Evolutionary conservation across 2,329 filamentous ascomycete species (phyloP).

Genomic region (Cladosporium sp.): DNA sequence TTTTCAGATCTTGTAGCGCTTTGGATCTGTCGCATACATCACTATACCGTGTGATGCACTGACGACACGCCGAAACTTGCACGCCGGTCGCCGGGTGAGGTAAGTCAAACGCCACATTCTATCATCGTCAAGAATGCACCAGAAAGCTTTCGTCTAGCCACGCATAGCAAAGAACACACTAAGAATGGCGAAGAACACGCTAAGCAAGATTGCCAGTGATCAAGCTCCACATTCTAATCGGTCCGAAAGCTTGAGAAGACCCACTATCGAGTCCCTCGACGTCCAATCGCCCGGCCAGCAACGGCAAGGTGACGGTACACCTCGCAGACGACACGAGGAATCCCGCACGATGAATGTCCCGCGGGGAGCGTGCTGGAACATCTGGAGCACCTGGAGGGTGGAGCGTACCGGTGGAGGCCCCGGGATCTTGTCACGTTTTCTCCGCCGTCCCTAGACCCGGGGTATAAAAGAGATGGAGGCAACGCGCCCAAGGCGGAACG

Average conservation of each 20-base stretch:
- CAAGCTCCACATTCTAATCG: constrained; percentile 14
- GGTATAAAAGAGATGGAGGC: constrained; percentile 7
- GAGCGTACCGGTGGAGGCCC: constrained; percentile 9
- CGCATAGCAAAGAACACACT: constrained; percentile 11
- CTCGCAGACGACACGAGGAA: constrained; percentile 7
- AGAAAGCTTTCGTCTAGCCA: not conserved
- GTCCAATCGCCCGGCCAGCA: not conserved
- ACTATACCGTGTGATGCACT: no score
- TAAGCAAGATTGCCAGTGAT: constrained; percentile 3
- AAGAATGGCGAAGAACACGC: constrained; percentile 12
- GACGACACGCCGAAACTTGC: no score
- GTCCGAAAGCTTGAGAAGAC: constrained; percentile 12
- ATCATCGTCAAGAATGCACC: not conserved
- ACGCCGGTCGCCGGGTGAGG: no score
- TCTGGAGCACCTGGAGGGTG: constrained; percentile 13
- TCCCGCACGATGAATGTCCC: constrained; percentile 9
- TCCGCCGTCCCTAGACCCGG: not conserved
- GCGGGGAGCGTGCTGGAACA: constrained; percentile 11
- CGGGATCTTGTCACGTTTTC: constrained; percentile 9
- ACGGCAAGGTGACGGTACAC: constrained; percentile 7
- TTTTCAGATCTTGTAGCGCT: not conserved
- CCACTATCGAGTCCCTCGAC: constrained; percentile 7
- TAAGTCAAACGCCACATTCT: no score
- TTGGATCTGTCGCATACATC: no score
- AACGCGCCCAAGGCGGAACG: not conserved